Percentiles rank a stretch among this genome's conserved stretches.
Conservation (phyloP, 768 basidiomycete species). For the Rhodotorula graminis region DNA sequence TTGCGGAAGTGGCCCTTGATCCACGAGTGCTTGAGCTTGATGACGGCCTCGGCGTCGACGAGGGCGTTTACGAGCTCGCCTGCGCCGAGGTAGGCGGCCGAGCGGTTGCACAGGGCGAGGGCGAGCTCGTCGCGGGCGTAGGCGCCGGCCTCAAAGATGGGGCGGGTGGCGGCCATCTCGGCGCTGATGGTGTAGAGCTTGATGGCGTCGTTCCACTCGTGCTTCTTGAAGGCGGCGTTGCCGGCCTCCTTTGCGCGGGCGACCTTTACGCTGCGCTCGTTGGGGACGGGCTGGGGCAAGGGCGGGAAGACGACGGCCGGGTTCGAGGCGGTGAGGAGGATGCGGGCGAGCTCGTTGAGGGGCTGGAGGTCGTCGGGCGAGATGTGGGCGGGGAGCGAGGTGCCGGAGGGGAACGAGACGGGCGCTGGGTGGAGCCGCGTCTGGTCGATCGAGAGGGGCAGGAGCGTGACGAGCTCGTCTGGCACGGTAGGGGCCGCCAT, state of each 20-base stretch:
- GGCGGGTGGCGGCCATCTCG: conserved; percentile 68
- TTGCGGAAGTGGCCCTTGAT: conserved; percentile 94
- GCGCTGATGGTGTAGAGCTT: conserved; percentile 73
- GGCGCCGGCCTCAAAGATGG: conserved; percentile 81
- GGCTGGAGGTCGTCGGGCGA: conserved; percentile 58
- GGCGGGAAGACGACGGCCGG: conserved; percentile 40
- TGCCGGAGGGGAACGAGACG: conserved; percentile 5
- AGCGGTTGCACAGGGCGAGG: conserved; percentile 83
- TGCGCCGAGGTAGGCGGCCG: conserved; percentile 73
- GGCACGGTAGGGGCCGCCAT: background rate
- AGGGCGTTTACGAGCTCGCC: conserved; percentile 72
- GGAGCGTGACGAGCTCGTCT: conserved; percentile 22
- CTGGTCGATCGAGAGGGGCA: conserved; percentile 26
- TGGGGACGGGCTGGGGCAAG: conserved; percentile 42
- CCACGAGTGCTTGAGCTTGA: conserved; percentile 78
- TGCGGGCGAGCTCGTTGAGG: conserved; percentile 70
- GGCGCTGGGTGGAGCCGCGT: conserved; percentile 13
- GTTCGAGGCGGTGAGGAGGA: conserved; percentile 50
- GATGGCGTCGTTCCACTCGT: conserved; percentile 67
- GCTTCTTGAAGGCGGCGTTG: conserved; percentile 82
- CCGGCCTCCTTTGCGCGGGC: conserved; percentile 85
- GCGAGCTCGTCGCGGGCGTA: conserved; percentile 85
- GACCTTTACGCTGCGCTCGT: conserved; percentile 48
- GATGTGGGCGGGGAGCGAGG: conserved; percentile 8
- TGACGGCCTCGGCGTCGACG: conserved; percentile 85